Conservation (phyloP, 805 yeast species). For the Metschnikowia cubensis region DNA sequence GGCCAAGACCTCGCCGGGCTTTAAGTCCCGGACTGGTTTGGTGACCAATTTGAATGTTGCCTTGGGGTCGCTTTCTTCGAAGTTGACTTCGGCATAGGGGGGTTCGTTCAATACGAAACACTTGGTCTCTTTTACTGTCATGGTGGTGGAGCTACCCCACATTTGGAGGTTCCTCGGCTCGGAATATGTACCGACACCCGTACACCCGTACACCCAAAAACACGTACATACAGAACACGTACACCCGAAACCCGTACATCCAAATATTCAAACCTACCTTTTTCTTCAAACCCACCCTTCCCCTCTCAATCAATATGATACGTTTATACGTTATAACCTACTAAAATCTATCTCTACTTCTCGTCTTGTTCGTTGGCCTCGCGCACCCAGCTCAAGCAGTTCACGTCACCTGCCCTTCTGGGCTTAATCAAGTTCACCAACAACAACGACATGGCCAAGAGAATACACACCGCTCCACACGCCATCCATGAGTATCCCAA, state of each 20-base stretch:
- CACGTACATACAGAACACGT: no score
- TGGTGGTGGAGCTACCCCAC: not conserved
- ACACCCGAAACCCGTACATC: not conserved
- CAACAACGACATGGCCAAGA: slow-evolving; percentile 51
- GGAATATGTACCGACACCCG: not conserved
- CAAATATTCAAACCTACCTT: no score
- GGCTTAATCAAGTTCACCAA: slow-evolving; percentile 58
- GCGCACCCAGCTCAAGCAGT: slow-evolving; percentile 69
- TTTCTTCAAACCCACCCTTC: no score
- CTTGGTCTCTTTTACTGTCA: not conserved
- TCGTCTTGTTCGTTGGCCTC: slow-evolving; percentile 23
- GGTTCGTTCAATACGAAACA: slow-evolving; percentile 4
- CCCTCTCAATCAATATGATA: no score
- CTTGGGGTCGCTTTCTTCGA: slow-evolving; percentile 17
- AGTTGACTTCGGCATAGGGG: slow-evolving; percentile 14
- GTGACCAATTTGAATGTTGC: slow-evolving; percentile 26
- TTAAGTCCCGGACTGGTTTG: slow-evolving; percentile 12
- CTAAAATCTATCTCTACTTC: slow-evolving; percentile 2
- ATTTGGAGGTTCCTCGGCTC: not conserved
- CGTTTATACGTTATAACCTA: not conserved
- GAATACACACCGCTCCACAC: slow-evolving; percentile 66
- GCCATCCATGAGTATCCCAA: slow-evolving; percentile 72
- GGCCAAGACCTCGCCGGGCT: slow-evolving; percentile 40
- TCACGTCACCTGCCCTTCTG: slow-evolving; percentile 68
- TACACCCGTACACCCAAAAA: not conserved